Conservation (phyloP, 805 yeast genomes). For the Nematodospora valgi region DNA sequence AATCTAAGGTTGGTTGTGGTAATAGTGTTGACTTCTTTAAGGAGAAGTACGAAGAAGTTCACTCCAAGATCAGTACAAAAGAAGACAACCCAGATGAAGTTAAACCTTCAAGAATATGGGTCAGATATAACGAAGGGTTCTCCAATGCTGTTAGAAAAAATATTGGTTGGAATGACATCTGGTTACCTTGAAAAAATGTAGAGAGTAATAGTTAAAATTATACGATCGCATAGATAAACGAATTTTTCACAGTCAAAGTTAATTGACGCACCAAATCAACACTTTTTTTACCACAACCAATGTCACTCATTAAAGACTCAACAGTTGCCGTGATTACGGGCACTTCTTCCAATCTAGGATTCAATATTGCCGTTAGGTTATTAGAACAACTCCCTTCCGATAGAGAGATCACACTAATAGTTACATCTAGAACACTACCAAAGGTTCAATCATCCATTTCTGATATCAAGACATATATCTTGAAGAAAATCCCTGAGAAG, state of each 20-base stretch:
- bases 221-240: not conserved
- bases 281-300: not conserved
- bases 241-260: not conserved
- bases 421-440: constrained; percentile 86
- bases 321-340: constrained; percentile 42
- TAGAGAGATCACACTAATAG: constrained; percentile 68
- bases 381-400: constrained; percentile 55
- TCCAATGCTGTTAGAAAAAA: constrained; percentile 87
- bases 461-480: constrained; percentile 45
- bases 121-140: constrained; percentile 88
- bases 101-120: constrained; percentile 60
- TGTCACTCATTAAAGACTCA: constrained; percentile 16
- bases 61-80: not conserved
- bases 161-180: constrained; percentile 71
- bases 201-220: not conserved
- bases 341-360: constrained; percentile 66
- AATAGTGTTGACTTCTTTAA: constrained; percentile 39
- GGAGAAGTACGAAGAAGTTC: constrained; percentile 31
- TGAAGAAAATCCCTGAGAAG: constrained; percentile 29
- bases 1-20: constrained; percentile 21
- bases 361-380: constrained; percentile 78
- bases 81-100: constrained; percentile 17
- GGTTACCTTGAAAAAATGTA: constrained; percentile 26
- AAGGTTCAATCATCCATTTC: constrained; percentile 74
- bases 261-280: not conserved